phyloP scores from a whole-genome alignment of 2,329 filamentous ascomycete genomes.

The Talaromyces verruculosus region DNA sequence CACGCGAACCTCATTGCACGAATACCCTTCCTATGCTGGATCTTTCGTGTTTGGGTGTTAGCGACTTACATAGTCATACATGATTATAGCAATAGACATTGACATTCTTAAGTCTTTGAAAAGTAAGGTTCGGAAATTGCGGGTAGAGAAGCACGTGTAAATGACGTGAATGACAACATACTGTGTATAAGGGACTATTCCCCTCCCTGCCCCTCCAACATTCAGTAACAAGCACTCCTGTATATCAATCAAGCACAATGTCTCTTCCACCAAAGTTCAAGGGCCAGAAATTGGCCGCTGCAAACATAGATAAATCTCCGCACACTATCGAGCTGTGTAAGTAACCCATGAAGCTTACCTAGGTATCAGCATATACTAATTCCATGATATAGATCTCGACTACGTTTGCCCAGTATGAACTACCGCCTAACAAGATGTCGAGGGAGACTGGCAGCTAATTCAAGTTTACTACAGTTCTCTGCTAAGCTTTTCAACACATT shows the following conservation, averaged over 20 bases:
- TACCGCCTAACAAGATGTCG: conserved; percentile 25
- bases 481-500: conserved; percentile 77
- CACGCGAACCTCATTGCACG: background rate
- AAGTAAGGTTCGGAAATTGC: background rate
- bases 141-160: background rate
- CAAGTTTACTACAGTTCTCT: conserved; percentile 49
- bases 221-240: background rate
- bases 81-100: background rate
- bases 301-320: conserved; percentile 25
- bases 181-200: background rate
- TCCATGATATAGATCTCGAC: conserved; percentile 63
- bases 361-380: background rate
- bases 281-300: conserved; percentile 46
- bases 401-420: conserved; percentile 72
- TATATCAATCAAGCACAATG: conserved; percentile 42
- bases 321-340: conserved; percentile 44
- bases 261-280: conserved; percentile 60
- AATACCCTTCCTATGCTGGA: background rate
- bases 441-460: background rate
- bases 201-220: background rate
- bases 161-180: conserved; percentile 6
- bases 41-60: background rate
- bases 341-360: conserved; percentile 20
- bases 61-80: background rate
- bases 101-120: background rate